Conservation (phyloP, 2,329 filamentous ascomycete species). For the Colletotrichum navitas region DNA sequence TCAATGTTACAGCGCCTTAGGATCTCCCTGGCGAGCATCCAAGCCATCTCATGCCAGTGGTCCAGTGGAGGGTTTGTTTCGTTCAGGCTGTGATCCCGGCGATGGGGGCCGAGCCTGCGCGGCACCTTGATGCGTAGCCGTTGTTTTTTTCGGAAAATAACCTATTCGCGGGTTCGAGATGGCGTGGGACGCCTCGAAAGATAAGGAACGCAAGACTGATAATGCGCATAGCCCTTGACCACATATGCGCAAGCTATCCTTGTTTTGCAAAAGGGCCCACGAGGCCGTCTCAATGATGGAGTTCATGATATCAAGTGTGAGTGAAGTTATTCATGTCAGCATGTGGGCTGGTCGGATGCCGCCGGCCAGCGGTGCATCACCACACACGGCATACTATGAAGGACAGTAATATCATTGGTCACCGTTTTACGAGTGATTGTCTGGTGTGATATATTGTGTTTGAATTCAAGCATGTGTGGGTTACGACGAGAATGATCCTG, state of each 20-base stretch:
- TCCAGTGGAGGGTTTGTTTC: background rate
- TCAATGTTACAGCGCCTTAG: conserved; percentile 11
- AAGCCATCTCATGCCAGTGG: background rate
- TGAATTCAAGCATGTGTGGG: background rate
- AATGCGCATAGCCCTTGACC: background rate
- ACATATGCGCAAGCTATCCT: conserved; percentile 25
- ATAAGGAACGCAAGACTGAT: conserved; percentile 4
- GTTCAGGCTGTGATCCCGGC: conserved; percentile 11
- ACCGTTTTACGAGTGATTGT: background rate
- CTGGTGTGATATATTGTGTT: background rate
- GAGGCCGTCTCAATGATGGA: background rate
- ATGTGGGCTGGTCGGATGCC: conserved; percentile 10
- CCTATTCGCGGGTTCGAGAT: background rate
- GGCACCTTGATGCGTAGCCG: background rate
- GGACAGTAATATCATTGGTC: background rate
- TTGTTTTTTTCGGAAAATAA: background rate
- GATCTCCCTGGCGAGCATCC: conserved; percentile 8
- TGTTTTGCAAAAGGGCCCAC: conserved; percentile 34
- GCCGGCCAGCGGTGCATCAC: conserved; percentile 13
- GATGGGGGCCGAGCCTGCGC: conserved; percentile 6
- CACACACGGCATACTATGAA: background rate
- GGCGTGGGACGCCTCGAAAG: background rate
- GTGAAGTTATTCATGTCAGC: background rate
- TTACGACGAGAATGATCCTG: no score
- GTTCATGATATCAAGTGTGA: background rate